Percentiles rank a stretch among this genome's conserved stretches.
Evolutionary conservation across 2,329 filamentous ascomycete genomes (phyloP).

Genomic region (Ophiostoma populinum): DNA sequence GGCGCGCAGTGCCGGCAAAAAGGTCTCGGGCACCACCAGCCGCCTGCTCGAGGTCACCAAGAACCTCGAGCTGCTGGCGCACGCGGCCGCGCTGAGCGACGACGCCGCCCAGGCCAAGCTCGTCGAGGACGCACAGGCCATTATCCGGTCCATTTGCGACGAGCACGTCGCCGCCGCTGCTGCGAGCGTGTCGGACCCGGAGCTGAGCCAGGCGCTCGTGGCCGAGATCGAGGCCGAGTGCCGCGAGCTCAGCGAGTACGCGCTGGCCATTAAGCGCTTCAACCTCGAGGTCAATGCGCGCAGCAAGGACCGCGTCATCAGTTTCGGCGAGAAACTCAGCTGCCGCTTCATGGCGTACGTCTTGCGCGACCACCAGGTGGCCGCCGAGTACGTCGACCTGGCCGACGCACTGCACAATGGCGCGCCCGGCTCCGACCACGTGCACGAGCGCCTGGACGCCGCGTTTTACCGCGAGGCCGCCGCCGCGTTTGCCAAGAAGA

Average conservation of each 20-base stretch:
- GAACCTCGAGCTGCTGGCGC: conserved; percentile 35
- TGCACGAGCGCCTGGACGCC: conserved; percentile 39
- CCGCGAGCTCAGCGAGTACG: conserved; percentile 59
- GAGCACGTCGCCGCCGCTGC: conserved; percentile 67
- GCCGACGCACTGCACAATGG: conserved; percentile 27
- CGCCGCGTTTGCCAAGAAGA: conserved; percentile 41
- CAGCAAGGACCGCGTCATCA: conserved; percentile 76
- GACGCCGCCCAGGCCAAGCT: conserved; percentile 35
- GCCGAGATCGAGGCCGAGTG: conserved; percentile 63
- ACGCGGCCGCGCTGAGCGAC: conserved; percentile 26
- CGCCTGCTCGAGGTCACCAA: conserved; percentile 49
- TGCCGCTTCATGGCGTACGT: conserved; percentile 81
- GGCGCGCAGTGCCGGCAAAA: conserved; percentile 83
- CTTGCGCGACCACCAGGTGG: conserved; percentile 62
- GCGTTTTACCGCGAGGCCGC: conserved; percentile 53
- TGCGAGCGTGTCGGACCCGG: conserved; percentile 38
- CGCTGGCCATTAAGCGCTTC: conserved; percentile 45
- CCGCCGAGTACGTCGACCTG: conserved; percentile 80
- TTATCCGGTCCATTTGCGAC: conserved; percentile 64
- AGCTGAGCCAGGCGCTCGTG: conserved; percentile 40
- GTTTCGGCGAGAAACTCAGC: conserved; percentile 89
- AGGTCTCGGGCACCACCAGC: conserved; percentile 88
- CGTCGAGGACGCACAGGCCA: conserved; percentile 47
- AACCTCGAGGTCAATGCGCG: conserved; percentile 61
- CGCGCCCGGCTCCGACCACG: background rate